Base-by-base conservation (phyloP, 345 rosid species). In the Hibiscus mutabilis region DNA sequence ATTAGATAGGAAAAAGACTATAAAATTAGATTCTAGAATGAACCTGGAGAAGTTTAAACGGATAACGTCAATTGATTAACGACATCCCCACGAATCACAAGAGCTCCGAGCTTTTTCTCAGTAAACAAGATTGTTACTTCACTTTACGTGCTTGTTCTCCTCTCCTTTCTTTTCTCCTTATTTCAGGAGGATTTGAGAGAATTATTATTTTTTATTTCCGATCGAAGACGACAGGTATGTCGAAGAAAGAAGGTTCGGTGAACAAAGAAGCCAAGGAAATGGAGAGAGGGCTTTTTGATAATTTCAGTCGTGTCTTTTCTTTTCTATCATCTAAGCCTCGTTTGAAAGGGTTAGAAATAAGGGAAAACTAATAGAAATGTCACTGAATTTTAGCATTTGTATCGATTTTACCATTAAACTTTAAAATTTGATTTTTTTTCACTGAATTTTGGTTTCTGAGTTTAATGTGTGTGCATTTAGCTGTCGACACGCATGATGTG, bases 21-120 rank as follows among this genome's bases (percentile, higher is more conserved):
- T 19, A 15, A 21, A 61, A 49, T 29, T 15, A 25, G 73, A 70
- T 58, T 70, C 27, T 56, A 58, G 56, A 40, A 59, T 25, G 56
- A 70, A 73, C 75, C 75, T 62, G 70, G 16, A 59, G 47, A 57
- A 31, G 12, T 47, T 19, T 14, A 31, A 73, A 64, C 2, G 18
- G 62, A 22, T 31, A 19, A 49, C 9, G 35, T 73, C 16, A 73
- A 35, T 15, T 21, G 75, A 73, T 27, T 4, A 53, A 21, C n/a
- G 46, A 14, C 70, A 73, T 73, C 58, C 35, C 69, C 1, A 51
- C 25, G 11, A 52, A 33, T 21, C 37, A n/a, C n/a, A 33, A 21
- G 63, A 52, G 51, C 52, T 63, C 18, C 5, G 35, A 31, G 16
- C 15, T 63, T 42, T 51, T 33, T 25, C 58, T 62, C 31, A 13